phyloP scores from a whole-genome alignment of 2,329 filamentous ascomycete species.

The Capronia coronata region DNA sequence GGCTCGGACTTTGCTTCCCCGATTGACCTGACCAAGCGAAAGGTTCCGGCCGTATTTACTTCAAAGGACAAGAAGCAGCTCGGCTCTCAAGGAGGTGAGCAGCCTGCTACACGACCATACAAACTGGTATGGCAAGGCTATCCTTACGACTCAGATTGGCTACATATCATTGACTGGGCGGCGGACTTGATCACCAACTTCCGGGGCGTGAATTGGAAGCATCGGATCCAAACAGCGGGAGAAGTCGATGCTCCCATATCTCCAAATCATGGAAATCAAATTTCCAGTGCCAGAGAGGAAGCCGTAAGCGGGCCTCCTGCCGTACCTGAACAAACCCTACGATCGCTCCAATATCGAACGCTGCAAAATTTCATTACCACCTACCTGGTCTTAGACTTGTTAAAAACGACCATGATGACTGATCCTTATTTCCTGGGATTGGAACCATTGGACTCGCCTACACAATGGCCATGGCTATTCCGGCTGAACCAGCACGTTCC shows the following conservation, averaged over 20 bases:
- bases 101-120: slow-evolving; percentile 8
- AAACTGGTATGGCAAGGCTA: slow-evolving; percentile 23
- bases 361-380: slow-evolving; percentile 41
- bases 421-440: slow-evolving; percentile 71
- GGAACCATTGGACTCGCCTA: slow-evolving; percentile 43
- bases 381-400: slow-evolving; percentile 63
- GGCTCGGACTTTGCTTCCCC: not conserved
- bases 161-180: slow-evolving; percentile 55
- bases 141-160: slow-evolving; percentile 43
- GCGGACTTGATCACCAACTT: slow-evolving; percentile 53
- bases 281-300: slow-evolving; percentile 13
- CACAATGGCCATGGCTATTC: slow-evolving; percentile 29
- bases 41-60: slow-evolving; percentile 8
- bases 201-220: slow-evolving; percentile 56
- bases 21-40: slow-evolving; percentile 8
- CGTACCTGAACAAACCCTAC: slow-evolving; percentile 8
- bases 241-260: slow-evolving; percentile 31
- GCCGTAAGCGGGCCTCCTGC: slow-evolving; percentile 19
- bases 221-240: slow-evolving; percentile 45
- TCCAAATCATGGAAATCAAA: slow-evolving; percentile 29
- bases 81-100: not conserved
- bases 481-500: slow-evolving; percentile 12
- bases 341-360: slow-evolving; percentile 12
- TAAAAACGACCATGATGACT: slow-evolving; percentile 62
- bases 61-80: slow-evolving; percentile 8